A percentile compares a stretch with the other conserved stretches of the same genome.
These are phyloP conservation scores for Xylaria sp. DNA, from an alignment of 2,329 filamentous ascomycete genomes.

Conservation along the genomic window DNA sequence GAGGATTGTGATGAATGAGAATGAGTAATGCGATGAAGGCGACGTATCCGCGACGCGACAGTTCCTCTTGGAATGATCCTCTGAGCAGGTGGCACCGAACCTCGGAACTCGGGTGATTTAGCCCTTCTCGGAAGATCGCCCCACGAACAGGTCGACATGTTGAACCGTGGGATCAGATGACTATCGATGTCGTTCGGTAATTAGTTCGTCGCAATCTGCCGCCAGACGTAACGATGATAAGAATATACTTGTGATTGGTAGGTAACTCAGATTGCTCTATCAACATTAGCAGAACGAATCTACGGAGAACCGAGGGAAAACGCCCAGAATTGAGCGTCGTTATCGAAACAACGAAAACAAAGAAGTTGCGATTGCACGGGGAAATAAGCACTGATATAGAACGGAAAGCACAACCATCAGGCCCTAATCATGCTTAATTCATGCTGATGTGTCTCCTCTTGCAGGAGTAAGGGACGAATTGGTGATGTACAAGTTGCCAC, in stretches of 20 bases:
- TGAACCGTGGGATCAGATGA: not conserved
- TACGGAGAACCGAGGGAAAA: not conserved
- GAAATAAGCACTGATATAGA: constrained; percentile 20
- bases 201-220: constrained; percentile 3
- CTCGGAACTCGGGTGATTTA: constrained; percentile 7
- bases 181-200: not conserved
- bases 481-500: constrained; percentile 43
- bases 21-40: constrained; percentile 36
- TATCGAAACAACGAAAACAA: not conserved
- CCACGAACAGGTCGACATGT: constrained; percentile 22
- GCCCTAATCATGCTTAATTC: constrained; percentile 31
- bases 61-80: constrained; percentile 37
- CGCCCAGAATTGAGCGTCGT: not conserved
- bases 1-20: constrained; percentile 16
- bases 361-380: not conserved
- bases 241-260: constrained; percentile 5
- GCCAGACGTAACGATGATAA: not conserved
- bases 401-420: constrained; percentile 22
- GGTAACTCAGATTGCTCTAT: not conserved
- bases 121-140: constrained; percentile 13
- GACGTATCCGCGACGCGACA: constrained; percentile 39
- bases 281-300: not conserved
- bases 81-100: constrained; percentile 7
- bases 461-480: constrained; percentile 34
- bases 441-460: constrained; percentile 30